Evolutionary conservation across 768 basidiomycete genomes (phyloP), one percentile per base, ranked within the genome.

Genomic region (Suillus discolor): DNA sequence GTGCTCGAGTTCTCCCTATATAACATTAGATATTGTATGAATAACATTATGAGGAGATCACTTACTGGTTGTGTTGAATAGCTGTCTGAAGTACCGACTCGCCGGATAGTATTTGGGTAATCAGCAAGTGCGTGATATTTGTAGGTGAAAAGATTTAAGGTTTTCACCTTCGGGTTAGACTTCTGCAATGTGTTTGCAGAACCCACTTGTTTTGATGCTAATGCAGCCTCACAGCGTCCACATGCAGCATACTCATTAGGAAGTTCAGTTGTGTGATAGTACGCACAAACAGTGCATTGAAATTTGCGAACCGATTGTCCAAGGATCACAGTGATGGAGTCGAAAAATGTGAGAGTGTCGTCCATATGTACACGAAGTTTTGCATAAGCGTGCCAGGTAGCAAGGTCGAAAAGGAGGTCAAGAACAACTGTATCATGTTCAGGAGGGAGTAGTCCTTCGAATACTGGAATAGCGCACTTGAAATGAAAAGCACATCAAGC

Each of bases 1-100:
- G 60, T 84, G 82, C 51, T 80, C 73, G 0, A 76, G 71, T 67
- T 83, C 81, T 11, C 80, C 77, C 81, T 82, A 36, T 42, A 8
- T 42, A 34, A 23, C 20, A 61, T 65, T 25, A 62, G 28, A 13
- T 20, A 13, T 28, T 5, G 8, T 3, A 47, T n/a, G 3, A 13
- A 61, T 8, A 25, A 25, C 13, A 51, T 25, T 0, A 34, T 3
- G 0, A 49, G 16, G 2, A 15, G 11, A 16, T 61, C 3, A 54
- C 71, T 13, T 60, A 82, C 81, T 0, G 62, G 49, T 49, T 79
- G 75, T 0, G 80, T 82, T 0, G 78, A 75, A 64, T 78, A 82
- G 0, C 66, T 70, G 36, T 83, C 79, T 3, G 76, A 77, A 1
- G 78, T 78, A 0, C 82, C 79, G 47, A 71, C 75, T 0, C 2